Conservation (phyloP, 306 rosid species). For the Gastrolobium villosum region DNA sequence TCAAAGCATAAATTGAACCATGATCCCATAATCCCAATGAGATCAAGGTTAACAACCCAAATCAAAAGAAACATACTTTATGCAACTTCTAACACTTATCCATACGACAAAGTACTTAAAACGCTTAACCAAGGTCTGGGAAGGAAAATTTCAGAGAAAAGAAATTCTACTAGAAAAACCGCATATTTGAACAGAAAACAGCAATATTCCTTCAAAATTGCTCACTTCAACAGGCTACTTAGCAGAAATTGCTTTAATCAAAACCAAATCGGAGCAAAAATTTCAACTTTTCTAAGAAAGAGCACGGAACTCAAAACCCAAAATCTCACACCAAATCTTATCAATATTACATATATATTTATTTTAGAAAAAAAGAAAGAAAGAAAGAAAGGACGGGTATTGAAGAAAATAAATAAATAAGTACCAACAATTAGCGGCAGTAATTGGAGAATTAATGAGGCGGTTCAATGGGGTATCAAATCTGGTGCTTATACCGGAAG, state of each 20-base stretch:
- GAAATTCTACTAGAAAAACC: neutral
- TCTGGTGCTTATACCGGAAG: conserved; percentile 1
- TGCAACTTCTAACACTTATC: conserved; percentile 30
- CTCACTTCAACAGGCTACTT: neutral
- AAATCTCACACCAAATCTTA: neutral
- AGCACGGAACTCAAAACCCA: conserved; percentile 31
- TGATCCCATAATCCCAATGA: neutral
- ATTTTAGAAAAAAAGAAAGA: neutral
- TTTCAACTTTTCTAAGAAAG: conserved; percentile 26
- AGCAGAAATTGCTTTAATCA: neutral
- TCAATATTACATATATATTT: neutral
- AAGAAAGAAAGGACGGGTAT: neutral
- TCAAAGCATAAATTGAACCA: neutral
- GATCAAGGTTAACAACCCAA: conserved; percentile 29
- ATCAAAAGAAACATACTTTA: conserved; percentile 20
- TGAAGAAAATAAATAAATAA: neutral
- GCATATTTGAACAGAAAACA: conserved; percentile 1
- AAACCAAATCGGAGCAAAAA: conserved; percentile 38
- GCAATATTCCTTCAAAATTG: neutral
- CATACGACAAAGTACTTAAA: conserved; percentile 19
- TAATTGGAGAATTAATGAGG: conserved; percentile 6
- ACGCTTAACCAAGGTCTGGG: conserved; percentile 17
- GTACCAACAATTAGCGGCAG: conserved; percentile 36
- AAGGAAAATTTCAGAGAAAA: conserved; percentile 29
- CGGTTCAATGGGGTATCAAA: conserved; percentile 37